Conservation (phyloP, 2,329 filamentous ascomycete species). For the Trichoderma aggressivum region DNA sequence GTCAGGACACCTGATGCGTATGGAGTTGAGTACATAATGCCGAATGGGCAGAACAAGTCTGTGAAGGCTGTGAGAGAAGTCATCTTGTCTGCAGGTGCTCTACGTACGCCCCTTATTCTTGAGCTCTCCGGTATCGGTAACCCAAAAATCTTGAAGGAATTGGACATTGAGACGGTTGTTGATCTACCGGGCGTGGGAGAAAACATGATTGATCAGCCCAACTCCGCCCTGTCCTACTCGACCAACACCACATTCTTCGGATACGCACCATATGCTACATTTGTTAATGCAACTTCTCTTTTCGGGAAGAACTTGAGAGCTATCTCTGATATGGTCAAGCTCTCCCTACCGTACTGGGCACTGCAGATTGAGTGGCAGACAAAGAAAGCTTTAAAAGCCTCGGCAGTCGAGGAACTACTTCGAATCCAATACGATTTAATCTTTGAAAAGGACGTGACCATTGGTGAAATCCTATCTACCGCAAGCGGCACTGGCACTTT, state of each 20-base stretch:
- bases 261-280: constrained; percentile 34
- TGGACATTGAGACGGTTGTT: constrained; percentile 33
- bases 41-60: constrained; percentile 30
- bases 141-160: constrained; percentile 28
- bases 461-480: constrained; percentile 46
- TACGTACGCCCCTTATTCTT: constrained; percentile 28
- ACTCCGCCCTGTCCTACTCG: constrained; percentile 27
- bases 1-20: constrained; percentile 23
- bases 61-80: constrained; percentile 42
- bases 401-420: constrained; percentile 40
- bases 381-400: constrained; percentile 27
- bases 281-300: constrained; percentile 34
- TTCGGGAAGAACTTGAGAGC: no score
- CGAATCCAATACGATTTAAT: constrained; percentile 46
- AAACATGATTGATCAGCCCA: constrained; percentile 46
- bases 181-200: constrained; percentile 38
- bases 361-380: constrained; percentile 27
- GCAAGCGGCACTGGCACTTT: constrained; percentile 29
- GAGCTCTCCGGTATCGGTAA: constrained; percentile 35
- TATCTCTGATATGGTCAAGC: no score
- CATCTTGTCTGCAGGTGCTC: constrained; percentile 20
- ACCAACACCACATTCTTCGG: constrained; percentile 23
- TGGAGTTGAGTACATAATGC: constrained; percentile 36
- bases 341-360: constrained; percentile 34
- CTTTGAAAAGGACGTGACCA: constrained; percentile 42